Conservation (phyloP, 495 filamentous ascomycete genomes). For the Halenospora varia region DNA sequence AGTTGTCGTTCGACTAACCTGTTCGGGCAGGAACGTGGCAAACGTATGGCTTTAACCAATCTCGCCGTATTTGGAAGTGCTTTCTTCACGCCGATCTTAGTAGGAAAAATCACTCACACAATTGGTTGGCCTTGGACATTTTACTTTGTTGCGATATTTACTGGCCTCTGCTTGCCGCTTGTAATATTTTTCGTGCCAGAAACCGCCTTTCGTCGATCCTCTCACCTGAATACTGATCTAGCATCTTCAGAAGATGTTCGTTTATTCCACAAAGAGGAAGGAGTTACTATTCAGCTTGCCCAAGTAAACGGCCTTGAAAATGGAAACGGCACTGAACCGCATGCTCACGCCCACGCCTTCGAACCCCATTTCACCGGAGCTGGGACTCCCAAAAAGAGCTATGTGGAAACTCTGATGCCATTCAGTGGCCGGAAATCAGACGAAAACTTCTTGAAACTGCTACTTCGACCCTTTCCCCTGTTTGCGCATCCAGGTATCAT, state of each 20-base stretch:
- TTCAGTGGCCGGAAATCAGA: constrained; percentile 80
- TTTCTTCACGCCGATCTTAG: constrained; percentile 85
- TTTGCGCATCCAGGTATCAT: constrained; percentile 79
- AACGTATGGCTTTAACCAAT: constrained; percentile 87
- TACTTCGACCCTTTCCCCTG: constrained; percentile 60
- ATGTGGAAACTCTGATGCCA: constrained; percentile 51
- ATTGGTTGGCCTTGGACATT: constrained; percentile 81
- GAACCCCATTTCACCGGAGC: neutral
- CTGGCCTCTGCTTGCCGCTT: constrained; percentile 56
- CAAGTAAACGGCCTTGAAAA: neutral
- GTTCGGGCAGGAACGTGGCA: constrained; percentile 62
- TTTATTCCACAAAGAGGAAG: neutral
- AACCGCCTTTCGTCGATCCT: constrained; percentile 68
- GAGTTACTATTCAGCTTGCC: neutral
- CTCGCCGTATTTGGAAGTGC: constrained; percentile 86
- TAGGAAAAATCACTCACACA: constrained; percentile 74
- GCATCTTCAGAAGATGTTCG: constrained; percentile 23
- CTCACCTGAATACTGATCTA: constrained; percentile 60
- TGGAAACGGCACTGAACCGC: constrained; percentile 6
- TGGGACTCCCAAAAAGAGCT: constrained; percentile 43
- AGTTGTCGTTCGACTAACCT: constrained; percentile 5
- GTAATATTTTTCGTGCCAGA: constrained; percentile 81
- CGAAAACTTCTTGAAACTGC: constrained; percentile 55
- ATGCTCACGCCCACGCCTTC: neutral
- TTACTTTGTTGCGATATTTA: constrained; percentile 70